Evolutionary conservation across 2,329 filamentous ascomycete species (phyloP).

Genomic region (Ceratocystis huliohia): DNA sequence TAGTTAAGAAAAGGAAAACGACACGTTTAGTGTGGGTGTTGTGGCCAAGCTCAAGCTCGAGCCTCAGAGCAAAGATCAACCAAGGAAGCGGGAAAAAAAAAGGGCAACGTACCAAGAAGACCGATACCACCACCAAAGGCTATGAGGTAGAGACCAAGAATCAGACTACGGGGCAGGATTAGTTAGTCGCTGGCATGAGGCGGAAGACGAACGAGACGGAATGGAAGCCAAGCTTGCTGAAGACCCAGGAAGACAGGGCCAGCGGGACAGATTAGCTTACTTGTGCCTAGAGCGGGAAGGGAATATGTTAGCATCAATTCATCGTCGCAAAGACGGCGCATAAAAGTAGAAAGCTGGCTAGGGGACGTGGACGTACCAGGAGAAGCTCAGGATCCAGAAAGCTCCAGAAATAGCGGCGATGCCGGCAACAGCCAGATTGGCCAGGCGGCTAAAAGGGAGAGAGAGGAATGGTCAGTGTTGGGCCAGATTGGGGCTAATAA

Average conservation of each 20-base stretch:
- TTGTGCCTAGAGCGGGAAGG: constrained; percentile 10
- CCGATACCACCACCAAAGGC: constrained; percentile 73
- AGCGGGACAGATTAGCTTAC: background rate
- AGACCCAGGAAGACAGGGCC: too few species aligned
- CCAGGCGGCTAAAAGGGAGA: constrained; percentile 57
- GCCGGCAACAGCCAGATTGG: constrained; percentile 79
- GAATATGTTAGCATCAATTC: background rate
- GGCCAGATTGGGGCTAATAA: background rate
- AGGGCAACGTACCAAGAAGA: constrained; percentile 45
- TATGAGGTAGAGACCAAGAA: constrained; percentile 78
- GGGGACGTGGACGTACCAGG: constrained; percentile 45
- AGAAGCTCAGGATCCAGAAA: constrained; percentile 51
- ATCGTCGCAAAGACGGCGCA: too few species aligned
- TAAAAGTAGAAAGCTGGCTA: too few species aligned
- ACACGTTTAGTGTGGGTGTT: background rate
- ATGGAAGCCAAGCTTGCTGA: background rate
- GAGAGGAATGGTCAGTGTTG: constrained; percentile 14
- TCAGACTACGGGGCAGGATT: constrained; percentile 10
- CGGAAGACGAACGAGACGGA: background rate
- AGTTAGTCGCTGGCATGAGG: background rate
- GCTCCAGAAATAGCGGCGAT: constrained; percentile 81
- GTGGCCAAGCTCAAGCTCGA: background rate
- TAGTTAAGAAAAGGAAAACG: background rate
- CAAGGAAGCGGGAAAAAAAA: background rate
- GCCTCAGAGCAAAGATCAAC: background rate